These are phyloP conservation scores for Paxillus involutus DNA, from an alignment of 768 basidiomycete species.

Conservation along the genomic window DNA sequence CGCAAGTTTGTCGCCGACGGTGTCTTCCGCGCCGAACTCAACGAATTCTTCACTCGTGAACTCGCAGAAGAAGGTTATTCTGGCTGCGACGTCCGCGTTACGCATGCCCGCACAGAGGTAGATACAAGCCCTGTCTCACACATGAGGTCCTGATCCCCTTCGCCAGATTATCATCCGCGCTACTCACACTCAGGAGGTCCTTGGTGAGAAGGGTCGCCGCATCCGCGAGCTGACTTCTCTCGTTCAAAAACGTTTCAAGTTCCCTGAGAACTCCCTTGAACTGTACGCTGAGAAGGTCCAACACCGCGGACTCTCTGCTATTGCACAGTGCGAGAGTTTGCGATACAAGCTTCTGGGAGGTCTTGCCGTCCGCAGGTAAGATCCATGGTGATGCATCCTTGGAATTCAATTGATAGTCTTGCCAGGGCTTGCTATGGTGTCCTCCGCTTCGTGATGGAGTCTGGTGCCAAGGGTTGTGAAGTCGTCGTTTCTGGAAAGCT, in stretches of 20 bases:
- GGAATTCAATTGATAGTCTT: neutral
- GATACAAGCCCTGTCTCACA: constrained; percentile 1
- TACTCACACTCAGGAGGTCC: constrained; percentile 98
- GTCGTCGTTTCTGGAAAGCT: constrained; percentile 99
- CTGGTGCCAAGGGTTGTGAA: constrained; percentile 98
- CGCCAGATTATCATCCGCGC: constrained; percentile 96
- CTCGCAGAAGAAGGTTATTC: constrained; percentile 99
- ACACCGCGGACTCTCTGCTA: constrained; percentile 95
- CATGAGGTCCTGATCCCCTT: neutral
- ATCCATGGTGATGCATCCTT: constrained; percentile 16
- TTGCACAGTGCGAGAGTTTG: constrained; percentile 98
- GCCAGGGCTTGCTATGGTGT: constrained; percentile 97
- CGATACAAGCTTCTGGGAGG: constrained; percentile 99
- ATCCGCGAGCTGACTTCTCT: constrained; percentile 98
- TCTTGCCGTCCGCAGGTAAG: constrained; percentile 95
- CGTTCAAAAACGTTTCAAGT: constrained; percentile 99
- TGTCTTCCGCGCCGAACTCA: constrained; percentile 98
- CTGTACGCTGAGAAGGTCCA: constrained; percentile 99
- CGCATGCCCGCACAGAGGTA: constrained; percentile 98
- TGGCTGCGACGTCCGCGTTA: constrained; percentile 99
- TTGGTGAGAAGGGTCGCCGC: constrained; percentile 98
- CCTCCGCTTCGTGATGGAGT: constrained; percentile 99
- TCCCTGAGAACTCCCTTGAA: constrained; percentile 98
- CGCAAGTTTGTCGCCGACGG: constrained; percentile 98
- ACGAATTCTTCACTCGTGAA: constrained; percentile 98